Evolutionary conservation across 2,329 filamentous ascomycete species (phyloP).

Genomic region (Dothistroma pini): DNA sequence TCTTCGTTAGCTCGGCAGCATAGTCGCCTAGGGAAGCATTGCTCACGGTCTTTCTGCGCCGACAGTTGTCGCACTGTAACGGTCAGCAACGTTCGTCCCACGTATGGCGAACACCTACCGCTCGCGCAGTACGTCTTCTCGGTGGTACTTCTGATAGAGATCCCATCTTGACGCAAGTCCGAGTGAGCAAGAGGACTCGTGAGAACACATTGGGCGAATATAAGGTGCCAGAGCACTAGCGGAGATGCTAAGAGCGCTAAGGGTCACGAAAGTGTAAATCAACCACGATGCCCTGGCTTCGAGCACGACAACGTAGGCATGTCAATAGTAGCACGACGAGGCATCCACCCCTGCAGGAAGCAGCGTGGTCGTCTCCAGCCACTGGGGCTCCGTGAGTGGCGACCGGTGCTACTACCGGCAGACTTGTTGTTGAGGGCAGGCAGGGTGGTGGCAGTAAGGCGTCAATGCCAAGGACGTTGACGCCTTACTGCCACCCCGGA

Average conservation of each 20-base stretch:
- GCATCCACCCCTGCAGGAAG: background rate
- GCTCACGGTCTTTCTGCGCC: slow-evolving; percentile 9
- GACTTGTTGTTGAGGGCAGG: too few relatives aligned
- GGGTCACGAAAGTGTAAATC: background rate
- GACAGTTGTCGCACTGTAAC: slow-evolving; percentile 14
- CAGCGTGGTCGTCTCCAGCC: too few relatives aligned
- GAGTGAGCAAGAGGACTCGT: background rate
- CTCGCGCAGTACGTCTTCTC: slow-evolving; percentile 15
- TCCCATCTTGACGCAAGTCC: background rate
- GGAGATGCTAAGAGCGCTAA: background rate
- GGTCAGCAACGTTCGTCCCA: background rate
- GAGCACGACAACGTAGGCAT: background rate
- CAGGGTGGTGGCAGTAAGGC: too few relatives aligned
- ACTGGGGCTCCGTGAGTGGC: background rate
- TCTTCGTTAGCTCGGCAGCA: background rate
- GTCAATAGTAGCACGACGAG: background rate
- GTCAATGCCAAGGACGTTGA: too few relatives aligned
- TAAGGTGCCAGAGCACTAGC: too few relatives aligned
- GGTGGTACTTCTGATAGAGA: background rate
- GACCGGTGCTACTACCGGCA: background rate
- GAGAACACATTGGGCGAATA: too few relatives aligned
- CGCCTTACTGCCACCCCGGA: too few relatives aligned
- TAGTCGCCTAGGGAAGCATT: background rate
- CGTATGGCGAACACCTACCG: slow-evolving; percentile 7
- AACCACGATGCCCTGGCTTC: background rate